Evolutionary conservation across 106 monocot genomes (phyloP).

Genomic region (Dendrobium chrysotoxum): DNA sequence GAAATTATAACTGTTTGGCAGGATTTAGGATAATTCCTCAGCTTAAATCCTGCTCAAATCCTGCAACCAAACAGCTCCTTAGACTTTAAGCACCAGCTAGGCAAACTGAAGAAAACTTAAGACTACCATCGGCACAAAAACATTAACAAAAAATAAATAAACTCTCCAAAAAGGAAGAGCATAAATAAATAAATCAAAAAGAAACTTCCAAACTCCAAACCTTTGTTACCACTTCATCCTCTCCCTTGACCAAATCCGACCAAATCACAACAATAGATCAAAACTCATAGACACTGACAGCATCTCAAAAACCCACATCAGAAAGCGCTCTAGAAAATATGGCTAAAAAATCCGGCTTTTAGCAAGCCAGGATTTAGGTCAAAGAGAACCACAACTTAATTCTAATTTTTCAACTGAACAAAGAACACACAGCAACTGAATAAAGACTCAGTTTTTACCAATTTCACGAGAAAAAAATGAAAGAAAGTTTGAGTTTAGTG

Average conservation of each 20-base stretch:
- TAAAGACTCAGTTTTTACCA: not conserved
- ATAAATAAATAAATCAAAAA: not conserved
- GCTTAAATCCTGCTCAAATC: too few species aligned
- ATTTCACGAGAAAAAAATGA: not conserved
- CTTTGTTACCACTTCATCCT: not conserved
- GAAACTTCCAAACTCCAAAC: not conserved
- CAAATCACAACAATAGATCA: not conserved
- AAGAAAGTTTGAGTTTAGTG: not conserved
- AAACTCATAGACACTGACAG: not conserved
- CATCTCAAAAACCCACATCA: not conserved
- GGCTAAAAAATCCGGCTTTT: not conserved
- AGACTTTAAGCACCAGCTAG: not conserved
- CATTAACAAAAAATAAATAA: not conserved
- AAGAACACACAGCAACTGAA: not conserved
- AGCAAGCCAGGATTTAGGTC: not conserved
- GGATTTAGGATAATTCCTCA: too few species aligned
- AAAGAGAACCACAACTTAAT: not conserved
- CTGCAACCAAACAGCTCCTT: too few species aligned
- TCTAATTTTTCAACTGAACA: not conserved
- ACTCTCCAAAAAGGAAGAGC: not conserved
- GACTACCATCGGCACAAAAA: not conserved
- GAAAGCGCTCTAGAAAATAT: not conserved
- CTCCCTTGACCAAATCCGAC: not conserved
- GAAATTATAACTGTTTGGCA: too few species aligned
- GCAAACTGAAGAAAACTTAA: not conserved